Percentiles rank a stretch among this genome's conserved stretches.
These are phyloP conservation scores for Lachancea quebecensis DNA, from an alignment of 805 yeast species.

Conservation along the genomic window DNA sequence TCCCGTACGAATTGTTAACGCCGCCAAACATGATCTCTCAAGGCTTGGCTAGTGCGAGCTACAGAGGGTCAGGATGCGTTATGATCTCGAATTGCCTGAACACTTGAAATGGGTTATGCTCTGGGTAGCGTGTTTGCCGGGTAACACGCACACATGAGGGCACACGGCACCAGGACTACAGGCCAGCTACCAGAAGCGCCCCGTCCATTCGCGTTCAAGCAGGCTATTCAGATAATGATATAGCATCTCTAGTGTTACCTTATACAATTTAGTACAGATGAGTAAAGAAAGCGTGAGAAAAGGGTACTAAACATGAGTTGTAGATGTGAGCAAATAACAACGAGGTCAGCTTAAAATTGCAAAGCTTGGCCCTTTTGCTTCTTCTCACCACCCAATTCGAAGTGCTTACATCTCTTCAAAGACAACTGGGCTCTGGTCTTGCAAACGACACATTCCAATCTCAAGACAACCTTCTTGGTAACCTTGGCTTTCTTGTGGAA, in stretches of 20 bases:
- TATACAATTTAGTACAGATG: slow-evolving; percentile 6
- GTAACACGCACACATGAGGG: neutral
- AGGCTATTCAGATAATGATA: neutral
- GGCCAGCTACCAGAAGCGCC: no score
- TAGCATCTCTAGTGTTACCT: slow-evolving; percentile 8
- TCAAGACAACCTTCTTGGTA: slow-evolving; percentile 98
- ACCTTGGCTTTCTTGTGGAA: slow-evolving; percentile 99
- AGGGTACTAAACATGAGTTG: slow-evolving; percentile 6
- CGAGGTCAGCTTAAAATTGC: slow-evolving; percentile 70
- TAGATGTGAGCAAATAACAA: slow-evolving; percentile 3
- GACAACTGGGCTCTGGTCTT: slow-evolving; percentile 98
- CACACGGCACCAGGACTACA: no score
- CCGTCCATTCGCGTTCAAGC: no score
- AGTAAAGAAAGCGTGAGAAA: slow-evolving; percentile 10
- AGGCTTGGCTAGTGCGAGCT: neutral
- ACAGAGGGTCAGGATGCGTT: neutral
- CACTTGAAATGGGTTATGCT: no score
- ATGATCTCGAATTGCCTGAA: neutral
- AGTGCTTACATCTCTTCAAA: slow-evolving; percentile 99
- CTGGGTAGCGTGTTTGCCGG: slow-evolving; percentile 1
- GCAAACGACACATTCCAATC: slow-evolving; percentile 97
- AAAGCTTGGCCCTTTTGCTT: slow-evolving; percentile 99
- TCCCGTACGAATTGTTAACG: slow-evolving; percentile 1
- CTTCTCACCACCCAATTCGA: slow-evolving; percentile 99
- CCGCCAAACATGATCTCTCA: slow-evolving; percentile 4